Base-by-base conservation (phyloP, 2,329 filamentous ascomycete genomes). In the Aureobasidium lini region DNA sequence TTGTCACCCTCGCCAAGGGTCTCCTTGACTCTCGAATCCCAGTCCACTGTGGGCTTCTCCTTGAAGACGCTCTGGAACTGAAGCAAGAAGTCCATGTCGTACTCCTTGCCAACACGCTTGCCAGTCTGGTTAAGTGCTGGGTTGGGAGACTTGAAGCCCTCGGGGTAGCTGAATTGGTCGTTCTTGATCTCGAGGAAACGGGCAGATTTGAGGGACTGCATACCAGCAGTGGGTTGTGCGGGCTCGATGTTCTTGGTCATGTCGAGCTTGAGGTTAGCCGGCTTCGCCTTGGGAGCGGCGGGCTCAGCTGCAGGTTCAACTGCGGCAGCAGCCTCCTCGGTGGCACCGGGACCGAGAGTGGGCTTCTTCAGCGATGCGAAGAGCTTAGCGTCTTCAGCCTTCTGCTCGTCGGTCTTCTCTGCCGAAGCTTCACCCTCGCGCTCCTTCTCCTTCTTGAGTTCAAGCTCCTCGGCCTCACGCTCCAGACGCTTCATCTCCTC, bases 1-100 rank as follows among this genome's bases (percentile, higher is more conserved):
- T 65, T 60, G 83, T 81, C 57, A 18, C 57, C 57, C 28, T 59
- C 60, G 39, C 79, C 79, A 65, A 99, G 73, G 78, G 87, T 81
- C 76, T 88, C 86, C 82, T 93, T 81, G 62, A 99, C 86, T 69
- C 94, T 92, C 65, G 87, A 81, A 70, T 95, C 89, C 84, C 96
- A 99, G 70, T 97, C 93, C 44, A 92, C 75, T 0, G 91, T 95
- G 13, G 94, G 94, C 77, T 96, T 95, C 79, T 99, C 94, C 63
- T 90, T 95, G 77, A 96, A 99, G 18, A 96, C 90, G 67, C 84
- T 84, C 77, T 96, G 90, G 81, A 99, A 99, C 71, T 99, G 94
- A 32, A 99, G 81, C 76, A 99, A 79, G 80, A 99, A 99, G 67
- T 88, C 87, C 68, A 92, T 89, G 76, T 97, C 91, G 74, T 99